Evolutionary conservation across 177 flowering plant genomes (phyloP).

Genomic region (Telopea speciosissima): DNA sequence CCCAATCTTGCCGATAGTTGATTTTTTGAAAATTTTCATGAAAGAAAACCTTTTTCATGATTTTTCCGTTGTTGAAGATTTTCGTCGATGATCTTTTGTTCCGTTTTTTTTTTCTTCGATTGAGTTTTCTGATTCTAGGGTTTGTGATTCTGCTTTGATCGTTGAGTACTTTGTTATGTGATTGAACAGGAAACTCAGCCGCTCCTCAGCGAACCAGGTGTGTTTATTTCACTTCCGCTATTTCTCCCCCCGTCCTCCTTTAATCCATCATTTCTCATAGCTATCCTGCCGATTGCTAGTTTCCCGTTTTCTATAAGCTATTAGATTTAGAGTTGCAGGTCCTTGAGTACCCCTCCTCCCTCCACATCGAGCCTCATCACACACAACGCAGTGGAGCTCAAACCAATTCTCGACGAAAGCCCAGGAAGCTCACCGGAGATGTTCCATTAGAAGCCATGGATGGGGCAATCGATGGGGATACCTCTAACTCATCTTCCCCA

Average conservation of each 20-base stretch:
- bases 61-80: neutral
- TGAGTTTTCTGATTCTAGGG: neutral
- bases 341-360: too few relatives aligned
- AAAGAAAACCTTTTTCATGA: neutral
- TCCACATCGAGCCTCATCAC: too few relatives aligned
- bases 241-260: neutral
- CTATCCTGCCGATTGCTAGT: neutral
- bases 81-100: neutral
- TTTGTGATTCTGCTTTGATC: neutral
- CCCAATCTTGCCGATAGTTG: neutral
- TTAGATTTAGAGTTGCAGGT: too few relatives aligned
- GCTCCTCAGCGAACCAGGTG: conserved; percentile 25
- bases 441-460: too few relatives aligned
- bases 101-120: neutral
- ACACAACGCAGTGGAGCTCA: too few relatives aligned
- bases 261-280: neutral
- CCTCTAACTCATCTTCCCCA: too few relatives aligned
- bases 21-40: neutral
- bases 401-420: too few relatives aligned
- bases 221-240: neutral
- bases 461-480: too few relatives aligned
- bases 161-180: neutral
- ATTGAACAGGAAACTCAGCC: conserved; percentile 27
- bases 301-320: too few relatives aligned
- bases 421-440: too few relatives aligned